phyloP scores from a whole-genome alignment of 225 moss, liverwort and hornwort species.

The Pseudoscleropodium purum region DNA sequence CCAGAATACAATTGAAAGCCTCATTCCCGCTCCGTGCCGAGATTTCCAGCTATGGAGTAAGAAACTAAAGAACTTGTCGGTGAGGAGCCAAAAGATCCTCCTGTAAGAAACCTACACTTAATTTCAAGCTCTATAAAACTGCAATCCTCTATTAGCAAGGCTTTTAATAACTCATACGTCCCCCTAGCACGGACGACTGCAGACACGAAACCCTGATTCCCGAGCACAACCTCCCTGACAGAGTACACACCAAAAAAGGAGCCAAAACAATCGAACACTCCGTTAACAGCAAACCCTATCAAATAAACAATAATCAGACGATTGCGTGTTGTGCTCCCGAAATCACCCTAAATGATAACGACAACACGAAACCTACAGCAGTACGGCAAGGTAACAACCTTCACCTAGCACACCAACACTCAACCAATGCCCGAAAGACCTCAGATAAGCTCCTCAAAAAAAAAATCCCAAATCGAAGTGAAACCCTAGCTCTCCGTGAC shows the following conservation, averaged over 20 bases:
- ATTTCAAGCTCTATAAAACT: neutral
- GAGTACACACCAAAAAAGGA: neutral
- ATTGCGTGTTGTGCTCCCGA: constrained; percentile 13
- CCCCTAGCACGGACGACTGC: neutral
- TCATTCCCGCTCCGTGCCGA: neutral
- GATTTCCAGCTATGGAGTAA: constrained; percentile 1
- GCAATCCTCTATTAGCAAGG: neutral
- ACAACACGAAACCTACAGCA: neutral
- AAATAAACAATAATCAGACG: neutral
- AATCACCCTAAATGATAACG: neutral
- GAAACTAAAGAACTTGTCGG: constrained; percentile 11
- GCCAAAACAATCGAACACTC: neutral
- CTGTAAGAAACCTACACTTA: neutral
- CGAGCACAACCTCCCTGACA: neutral
- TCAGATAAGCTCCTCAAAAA: neutral
- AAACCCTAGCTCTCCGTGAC: neutral
- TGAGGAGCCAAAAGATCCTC: constrained; percentile 1
- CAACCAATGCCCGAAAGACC: constrained; percentile 5
- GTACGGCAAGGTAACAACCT: neutral
- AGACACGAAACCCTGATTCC: constrained; percentile 11
- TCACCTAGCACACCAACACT: neutral
- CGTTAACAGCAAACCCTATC: constrained; percentile 5
- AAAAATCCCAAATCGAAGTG: neutral
- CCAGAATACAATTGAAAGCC: neutral
- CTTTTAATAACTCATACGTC: neutral